Conservation (phyloP, 371 early-diverging fungal genomes). For the Rhizopus stolonifer region DNA sequence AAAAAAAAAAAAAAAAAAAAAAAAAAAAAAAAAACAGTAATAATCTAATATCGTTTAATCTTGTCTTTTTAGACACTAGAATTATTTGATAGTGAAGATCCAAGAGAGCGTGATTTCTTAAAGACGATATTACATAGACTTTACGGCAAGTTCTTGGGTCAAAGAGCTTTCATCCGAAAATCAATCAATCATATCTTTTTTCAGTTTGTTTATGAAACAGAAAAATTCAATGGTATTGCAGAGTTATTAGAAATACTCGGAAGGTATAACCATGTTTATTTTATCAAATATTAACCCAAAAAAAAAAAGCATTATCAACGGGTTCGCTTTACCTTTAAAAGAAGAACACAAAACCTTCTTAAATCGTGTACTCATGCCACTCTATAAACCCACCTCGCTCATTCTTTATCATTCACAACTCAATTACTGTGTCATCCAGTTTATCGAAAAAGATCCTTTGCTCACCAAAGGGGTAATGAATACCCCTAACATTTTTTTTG, state of each 20-base stretch:
- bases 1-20: too few relatives aligned
- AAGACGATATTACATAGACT: constrained; percentile 96
- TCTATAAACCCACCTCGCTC: constrained; percentile 92
- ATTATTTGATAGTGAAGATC: constrained; percentile 96
- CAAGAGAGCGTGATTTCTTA: constrained; percentile 94
- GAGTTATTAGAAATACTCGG: constrained; percentile 97
- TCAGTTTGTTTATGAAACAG: constrained; percentile 95
- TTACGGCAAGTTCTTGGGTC: constrained; percentile 95
- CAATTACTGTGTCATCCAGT: constrained; percentile 97
- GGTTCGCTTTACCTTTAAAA: constrained; percentile 95
- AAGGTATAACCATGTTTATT: constrained; percentile 49
- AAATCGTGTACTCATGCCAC: constrained; percentile 85
- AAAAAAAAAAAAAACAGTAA: too few relatives aligned
- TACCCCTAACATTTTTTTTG: too few relatives aligned
- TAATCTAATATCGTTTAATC: too few relatives aligned
- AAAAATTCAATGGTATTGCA: constrained; percentile 95
- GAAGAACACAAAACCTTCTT: constrained; percentile 97
- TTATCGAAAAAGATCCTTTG: constrained; percentile 94
- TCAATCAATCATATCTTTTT: constrained; percentile 97
- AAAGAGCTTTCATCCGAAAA: constrained; percentile 92
- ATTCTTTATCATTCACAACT: constrained; percentile 93
- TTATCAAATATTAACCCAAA: too few relatives aligned
- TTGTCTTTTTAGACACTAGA: constrained; percentile 86
- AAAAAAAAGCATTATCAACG: constrained; percentile 89
- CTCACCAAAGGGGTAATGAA: constrained; percentile 76